A percentile compares a stretch with the other conserved stretches of the same genome.
phyloP scores from a whole-genome alignment of 192 early-diverging fungal species.

The Podila clonocystis region DNA sequence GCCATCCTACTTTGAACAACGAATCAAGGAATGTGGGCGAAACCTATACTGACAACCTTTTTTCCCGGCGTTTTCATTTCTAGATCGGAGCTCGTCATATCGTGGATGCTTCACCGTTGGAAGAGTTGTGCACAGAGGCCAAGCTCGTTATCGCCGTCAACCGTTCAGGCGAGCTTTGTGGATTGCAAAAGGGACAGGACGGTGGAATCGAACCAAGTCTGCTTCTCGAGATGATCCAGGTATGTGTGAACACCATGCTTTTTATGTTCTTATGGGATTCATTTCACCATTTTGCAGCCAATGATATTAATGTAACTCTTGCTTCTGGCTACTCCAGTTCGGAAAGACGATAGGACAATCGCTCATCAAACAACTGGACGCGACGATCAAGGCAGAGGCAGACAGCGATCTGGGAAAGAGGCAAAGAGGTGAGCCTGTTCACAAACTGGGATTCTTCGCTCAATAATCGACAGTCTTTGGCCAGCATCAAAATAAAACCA shows the following conservation, averaged over 20 bases:
- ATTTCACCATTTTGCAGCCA: not conserved
- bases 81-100: constrained; percentile 88
- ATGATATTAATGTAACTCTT: too few relatives aligned
- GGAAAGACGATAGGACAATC: constrained; percentile 59
- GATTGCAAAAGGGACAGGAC: constrained; percentile 82
- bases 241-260: constrained; percentile 35
- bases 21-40: not conserved
- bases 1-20: too few relatives aligned
- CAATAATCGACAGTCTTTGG: constrained; percentile 8
- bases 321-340: constrained; percentile 19
- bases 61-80: not conserved
- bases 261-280: not conserved
- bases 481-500: not conserved
- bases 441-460: constrained; percentile 70
- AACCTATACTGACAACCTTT: not conserved
- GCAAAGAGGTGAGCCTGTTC: constrained; percentile 49
- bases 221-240: constrained; percentile 84
- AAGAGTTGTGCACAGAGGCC: constrained; percentile 89
- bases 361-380: constrained; percentile 59
- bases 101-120: constrained; percentile 88
- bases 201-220: constrained; percentile 83
- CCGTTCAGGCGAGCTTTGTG: constrained; percentile 81
- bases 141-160: constrained; percentile 86
- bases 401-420: constrained; percentile 53
- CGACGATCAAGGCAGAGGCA: constrained; percentile 59